Conservation (phyloP, 345 rosid species). For the Streptanthus diversifolius region DNA sequence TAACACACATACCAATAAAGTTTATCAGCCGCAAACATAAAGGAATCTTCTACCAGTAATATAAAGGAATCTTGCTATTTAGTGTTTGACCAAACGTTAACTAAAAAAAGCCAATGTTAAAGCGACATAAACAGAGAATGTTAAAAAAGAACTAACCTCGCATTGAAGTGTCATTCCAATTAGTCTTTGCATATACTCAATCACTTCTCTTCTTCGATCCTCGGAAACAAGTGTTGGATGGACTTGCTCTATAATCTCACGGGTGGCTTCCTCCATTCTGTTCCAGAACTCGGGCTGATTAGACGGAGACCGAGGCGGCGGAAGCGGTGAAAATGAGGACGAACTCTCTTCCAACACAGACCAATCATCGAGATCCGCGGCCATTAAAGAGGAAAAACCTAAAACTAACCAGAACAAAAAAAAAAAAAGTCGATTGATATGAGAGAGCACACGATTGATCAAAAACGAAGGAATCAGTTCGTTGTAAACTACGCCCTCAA, state of each 20-base stretch:
- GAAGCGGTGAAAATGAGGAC: conserved; percentile 34
- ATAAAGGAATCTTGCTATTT: no score
- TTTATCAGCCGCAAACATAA: not conserved
- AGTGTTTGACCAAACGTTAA: no score
- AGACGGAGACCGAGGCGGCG: conserved; percentile 36
- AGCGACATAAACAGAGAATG: not conserved
- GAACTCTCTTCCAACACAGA: conserved; percentile 46
- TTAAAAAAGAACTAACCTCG: conserved; percentile 40
- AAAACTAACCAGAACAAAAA: not conserved
- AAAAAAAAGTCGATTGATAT: conserved; percentile 7
- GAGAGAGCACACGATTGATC: conserved; percentile 22
- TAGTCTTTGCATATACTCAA: conserved; percentile 59
- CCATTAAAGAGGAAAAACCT: conserved; percentile 46
- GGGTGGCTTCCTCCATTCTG: conserved; percentile 61
- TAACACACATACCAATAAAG: conserved; percentile 12
- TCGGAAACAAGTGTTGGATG: conserved; percentile 68
- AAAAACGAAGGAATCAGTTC: conserved; percentile 1
- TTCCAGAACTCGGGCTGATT: conserved; percentile 46
- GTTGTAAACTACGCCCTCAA: conserved; percentile 9
- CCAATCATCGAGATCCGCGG: conserved; percentile 61
- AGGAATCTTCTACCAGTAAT: not conserved
- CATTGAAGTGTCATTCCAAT: conserved; percentile 45
- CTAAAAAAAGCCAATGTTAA: no score
- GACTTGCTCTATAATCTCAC: conserved; percentile 55
- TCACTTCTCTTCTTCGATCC: conserved; percentile 62